Evolutionary conservation across 495 filamentous ascomycete genomes (phyloP), one percentile per base, ranked within the genome.

Genomic region (Penicillium paxilli): DNA sequence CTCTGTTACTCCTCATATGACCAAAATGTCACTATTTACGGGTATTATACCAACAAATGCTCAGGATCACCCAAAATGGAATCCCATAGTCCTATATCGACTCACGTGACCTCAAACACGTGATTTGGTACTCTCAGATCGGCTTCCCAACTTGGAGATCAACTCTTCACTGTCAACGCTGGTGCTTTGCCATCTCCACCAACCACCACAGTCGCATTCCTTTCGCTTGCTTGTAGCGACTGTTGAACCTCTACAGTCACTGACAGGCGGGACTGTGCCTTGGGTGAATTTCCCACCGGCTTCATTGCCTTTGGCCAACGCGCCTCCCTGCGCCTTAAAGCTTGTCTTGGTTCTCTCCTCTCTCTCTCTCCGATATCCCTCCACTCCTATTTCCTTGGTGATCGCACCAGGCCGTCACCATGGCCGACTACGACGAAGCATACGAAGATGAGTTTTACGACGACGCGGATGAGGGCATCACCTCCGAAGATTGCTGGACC

Each of bases 401-500:
- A 38, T 22, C 32, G 28, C 22, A n/a, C 21, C 25, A 28, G 41
- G 26, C 33, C 44, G 57, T 45, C 60, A 78, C 52, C 38, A 84
- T 84, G 81, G 80, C 78, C 25, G 74, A 77, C 41, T 81, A 80
- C 64, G 77, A 78, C 33, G 75, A 81, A 47, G 54, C 63, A 7
- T 80, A 80, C 55, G 76, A 79, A 51, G 79, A 81, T 47, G 75
- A 76, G 51, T 78, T 77, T 54, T 80, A 80, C 50, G 80, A 85
- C 55, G 87, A 84, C 53, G 84, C 87, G 45, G 87, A 93, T 48
- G 83, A 88, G 49, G 78, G 81, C 41, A 80, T 85, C 53, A 83
- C 77, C 32, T 90, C 92, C 38, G 94, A 98, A 73, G 94, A 98
- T 69, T 95, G 90, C 74, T 99, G 94, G 94, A 87, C 87, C 41